These are phyloP conservation scores for Mortierella sp. DNA, from an alignment of 371 early-diverging fungal species.

Conservation along the genomic window DNA sequence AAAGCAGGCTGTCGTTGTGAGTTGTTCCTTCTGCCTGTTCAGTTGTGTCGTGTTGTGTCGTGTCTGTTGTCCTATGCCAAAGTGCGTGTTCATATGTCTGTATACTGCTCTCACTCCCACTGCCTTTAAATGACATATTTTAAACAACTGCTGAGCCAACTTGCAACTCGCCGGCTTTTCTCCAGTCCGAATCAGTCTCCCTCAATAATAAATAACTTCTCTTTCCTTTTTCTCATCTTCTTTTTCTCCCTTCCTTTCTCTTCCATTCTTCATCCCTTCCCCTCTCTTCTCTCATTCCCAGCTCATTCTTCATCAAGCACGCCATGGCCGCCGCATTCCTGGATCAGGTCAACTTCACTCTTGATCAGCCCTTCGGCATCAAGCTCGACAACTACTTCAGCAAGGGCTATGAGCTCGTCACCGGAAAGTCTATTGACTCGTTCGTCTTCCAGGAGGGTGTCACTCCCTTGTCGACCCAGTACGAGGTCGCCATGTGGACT, in stretches of 20 bases:
- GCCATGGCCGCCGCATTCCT: slow-evolving; percentile 53
- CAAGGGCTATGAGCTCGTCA: slow-evolving; percentile 62
- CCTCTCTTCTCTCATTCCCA: neutral
- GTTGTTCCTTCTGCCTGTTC: neutral
- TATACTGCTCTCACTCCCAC: neutral
- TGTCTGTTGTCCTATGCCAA: neutral
- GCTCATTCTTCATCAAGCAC: slow-evolving; percentile 6
- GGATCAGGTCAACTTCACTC: slow-evolving; percentile 62
- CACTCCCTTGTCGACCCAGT: slow-evolving; percentile 78
- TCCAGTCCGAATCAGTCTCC: neutral
- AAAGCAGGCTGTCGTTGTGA: neutral
- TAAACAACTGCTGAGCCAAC: slow-evolving; percentile 12
- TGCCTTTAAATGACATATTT: neutral
- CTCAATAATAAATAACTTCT: neutral
- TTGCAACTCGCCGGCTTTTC: neutral
- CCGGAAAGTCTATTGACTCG: slow-evolving; percentile 63
- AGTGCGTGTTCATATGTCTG: neutral
- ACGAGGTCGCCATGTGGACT: slow-evolving; percentile 69
- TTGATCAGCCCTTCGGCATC: slow-evolving; percentile 71
- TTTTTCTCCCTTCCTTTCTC: neutral
- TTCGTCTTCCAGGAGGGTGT: slow-evolving; percentile 73
- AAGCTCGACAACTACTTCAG: slow-evolving; percentile 67
- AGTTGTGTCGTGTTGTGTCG: neutral
- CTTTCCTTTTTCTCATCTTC: neutral
- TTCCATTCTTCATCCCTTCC: neutral